Evolutionary conservation across 192 early-diverging fungal species (phyloP), one percentile per base, ranked within the genome.

Genomic region (Nowakowskiella sp.): DNA sequence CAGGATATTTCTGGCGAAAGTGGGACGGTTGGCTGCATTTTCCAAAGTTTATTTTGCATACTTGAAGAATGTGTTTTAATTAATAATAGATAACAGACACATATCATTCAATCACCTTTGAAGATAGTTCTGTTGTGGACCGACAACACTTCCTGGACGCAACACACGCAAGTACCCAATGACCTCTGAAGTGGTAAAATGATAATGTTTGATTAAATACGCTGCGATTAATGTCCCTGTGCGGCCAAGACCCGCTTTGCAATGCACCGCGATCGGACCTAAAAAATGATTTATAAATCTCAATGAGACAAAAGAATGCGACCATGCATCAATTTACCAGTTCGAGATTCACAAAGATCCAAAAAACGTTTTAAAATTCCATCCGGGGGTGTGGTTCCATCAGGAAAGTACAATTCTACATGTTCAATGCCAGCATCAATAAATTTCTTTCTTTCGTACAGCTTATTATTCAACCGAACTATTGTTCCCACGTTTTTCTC

Each of bases 71-170:
- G 36, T 13, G 36, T 39, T 13, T 39, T 19, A 39, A 13, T 19
- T 39, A 13, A 13, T 19, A 39, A 13, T 13, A 39, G 19, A 13
- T 13, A 13, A 34, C 34, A 10, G 10, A 13, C 34, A 47, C 39
- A 47, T 23, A 27, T 47, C 39, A 34, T 47, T 47, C 10, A 47
- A 39, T 10, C 57, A 77, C 75, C 65, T 65, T 52, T 72, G 66
- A 22, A 86, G 55, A 53, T 76, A 86, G 60, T 86, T 86, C 67
- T 87, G 85, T 52, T 87, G 85, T 4, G 81, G 85, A 1, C 85
- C 85, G 0, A 87, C 81, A 0, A 87, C 84, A 30, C 72, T 72
- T 0, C 85, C 85, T 1, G 85, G 85, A 8, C 85, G 56, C 55
- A 87, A 64, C 32, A 86, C 60, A 36, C 85, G 55, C 49, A 87